Evolutionary conservation across 225 moss, liverwort and hornwort genomes (phyloP).

Genomic region (Asterella californica): DNA sequence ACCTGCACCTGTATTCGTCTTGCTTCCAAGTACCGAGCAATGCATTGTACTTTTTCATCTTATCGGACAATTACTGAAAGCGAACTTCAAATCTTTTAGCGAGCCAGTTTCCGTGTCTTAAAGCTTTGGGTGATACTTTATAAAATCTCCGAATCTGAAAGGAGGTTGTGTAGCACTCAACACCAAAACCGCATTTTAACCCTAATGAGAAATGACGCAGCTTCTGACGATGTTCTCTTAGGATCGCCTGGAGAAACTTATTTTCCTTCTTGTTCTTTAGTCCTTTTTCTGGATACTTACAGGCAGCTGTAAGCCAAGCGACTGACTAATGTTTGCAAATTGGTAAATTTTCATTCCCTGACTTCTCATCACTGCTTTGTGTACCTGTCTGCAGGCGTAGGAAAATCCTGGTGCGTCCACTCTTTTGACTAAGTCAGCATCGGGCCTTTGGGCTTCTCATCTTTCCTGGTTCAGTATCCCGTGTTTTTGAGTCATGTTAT

Average conservation of each 20-base stretch:
- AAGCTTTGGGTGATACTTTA: background rate
- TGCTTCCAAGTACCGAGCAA: no score
- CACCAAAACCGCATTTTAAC: background rate
- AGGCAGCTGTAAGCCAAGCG: background rate
- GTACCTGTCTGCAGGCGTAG: slow-evolving; percentile 35
- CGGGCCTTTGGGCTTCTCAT: background rate
- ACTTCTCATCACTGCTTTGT: background rate
- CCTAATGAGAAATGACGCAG: background rate
- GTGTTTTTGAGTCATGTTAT: background rate
- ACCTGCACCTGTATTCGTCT: background rate
- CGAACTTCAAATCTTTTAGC: background rate
- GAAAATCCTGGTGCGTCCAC: slow-evolving; percentile 41
- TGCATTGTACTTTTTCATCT: background rate
- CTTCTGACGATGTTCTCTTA: background rate
- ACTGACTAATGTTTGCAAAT: background rate
- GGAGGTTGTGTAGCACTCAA: background rate
- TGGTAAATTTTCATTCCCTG: background rate
- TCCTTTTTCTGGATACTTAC: background rate
- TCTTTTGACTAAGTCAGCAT: background rate
- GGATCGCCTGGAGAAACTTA: background rate
- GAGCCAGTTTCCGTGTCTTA: background rate
- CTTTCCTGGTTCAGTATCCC: background rate
- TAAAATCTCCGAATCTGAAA: background rate
- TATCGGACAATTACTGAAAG: background rate
- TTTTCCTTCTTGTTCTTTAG: background rate